Evolutionary conservation across 2,329 filamentous ascomycete species (phyloP), one percentile per base, ranked within the genome.

Genomic region (Xylaria sp.): DNA sequence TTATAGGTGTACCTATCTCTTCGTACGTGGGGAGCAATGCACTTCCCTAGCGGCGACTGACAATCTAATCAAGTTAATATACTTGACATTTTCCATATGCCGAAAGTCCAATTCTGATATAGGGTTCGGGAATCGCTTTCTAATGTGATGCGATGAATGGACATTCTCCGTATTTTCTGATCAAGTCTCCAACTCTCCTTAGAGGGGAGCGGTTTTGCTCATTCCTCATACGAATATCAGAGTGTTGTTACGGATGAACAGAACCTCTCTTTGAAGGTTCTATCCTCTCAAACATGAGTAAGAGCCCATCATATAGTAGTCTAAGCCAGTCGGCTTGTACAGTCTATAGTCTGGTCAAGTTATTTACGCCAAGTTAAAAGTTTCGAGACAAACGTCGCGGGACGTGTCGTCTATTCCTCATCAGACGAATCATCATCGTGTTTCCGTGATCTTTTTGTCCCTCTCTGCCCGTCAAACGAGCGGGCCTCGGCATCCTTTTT

Each of bases 401-500:
- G 56, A 31, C 17, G 28, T 48, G 10, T 38, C 6, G 15, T 10
- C 68, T 74, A 76, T 26, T 75, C 75, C 23, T 76, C 62, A 28
- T 63, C 75, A 26, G 75, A 77, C 31, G 77, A 78, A 26, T 76
- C 75, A 28, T 70, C 71, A 46, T 76, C 71, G 38, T 71, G 38
- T 40, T 72, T 72, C 69, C 78, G 73, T 46, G 76, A 65, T 26
- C 78, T 75, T 68, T 80, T 81, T 62, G 77, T 78, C 31, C 67
- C 65, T 10, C 67, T 74, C 36, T 59, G 59, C 10, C 1, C 53
- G 17, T 70, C 58, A 10, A 66, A 54, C 10, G 70, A 71, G 38
- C 72, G 74, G 1, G 71, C 66, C 2, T 80, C 81, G 53, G 88
- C 88, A 2, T 84, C 88, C 77, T 87, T 89, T 70, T 84, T 83